Conservation (phyloP, 495 filamentous ascomycete species). For the Penicillium riverlandense region DNA sequence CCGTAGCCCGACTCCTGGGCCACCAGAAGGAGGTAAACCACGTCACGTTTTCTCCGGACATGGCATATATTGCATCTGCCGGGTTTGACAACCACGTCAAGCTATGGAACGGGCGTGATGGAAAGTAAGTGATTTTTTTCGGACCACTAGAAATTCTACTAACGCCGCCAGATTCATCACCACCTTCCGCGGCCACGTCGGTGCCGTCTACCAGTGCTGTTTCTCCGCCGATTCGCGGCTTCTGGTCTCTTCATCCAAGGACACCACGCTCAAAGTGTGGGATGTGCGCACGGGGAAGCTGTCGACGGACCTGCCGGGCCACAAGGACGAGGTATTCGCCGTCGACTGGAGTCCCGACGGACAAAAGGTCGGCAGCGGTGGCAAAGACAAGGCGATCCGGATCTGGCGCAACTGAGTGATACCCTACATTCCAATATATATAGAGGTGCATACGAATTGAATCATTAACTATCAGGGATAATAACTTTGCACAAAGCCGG, state of each 20-base stretch:
- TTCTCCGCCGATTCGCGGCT: conserved; percentile 86
- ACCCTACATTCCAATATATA: not conserved
- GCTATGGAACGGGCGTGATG: conserved; percentile 69
- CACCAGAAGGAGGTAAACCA: conserved; percentile 97
- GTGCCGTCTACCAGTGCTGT: conserved; percentile 80
- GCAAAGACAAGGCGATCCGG: conserved; percentile 85
- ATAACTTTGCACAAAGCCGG: not conserved
- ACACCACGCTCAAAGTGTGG: conserved; percentile 94
- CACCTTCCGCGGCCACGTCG: conserved; percentile 87
- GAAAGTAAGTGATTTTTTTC: conserved; percentile 39
- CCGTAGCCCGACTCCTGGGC: conserved; percentile 77
- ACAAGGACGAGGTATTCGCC: conserved; percentile 90
- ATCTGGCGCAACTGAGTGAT: conserved; percentile 65
- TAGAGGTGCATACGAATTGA: too few relatives aligned
- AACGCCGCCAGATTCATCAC: conserved; percentile 55
- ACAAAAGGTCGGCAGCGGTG: conserved; percentile 76
- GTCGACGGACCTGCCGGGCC: conserved; percentile 80
- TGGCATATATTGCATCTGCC: conserved; percentile 74
- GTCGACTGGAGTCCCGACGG: conserved; percentile 91
- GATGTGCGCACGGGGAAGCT: conserved; percentile 79
- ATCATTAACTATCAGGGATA: not conserved
- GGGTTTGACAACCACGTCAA: conserved; percentile 92
- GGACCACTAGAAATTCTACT: not conserved
- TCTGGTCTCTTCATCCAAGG: conserved; percentile 79
- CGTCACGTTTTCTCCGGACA: conserved; percentile 88